Evolutionary conservation across 2,329 filamentous ascomycete genomes (phyloP).

Genomic region (Endocalyx cinctus): DNA sequence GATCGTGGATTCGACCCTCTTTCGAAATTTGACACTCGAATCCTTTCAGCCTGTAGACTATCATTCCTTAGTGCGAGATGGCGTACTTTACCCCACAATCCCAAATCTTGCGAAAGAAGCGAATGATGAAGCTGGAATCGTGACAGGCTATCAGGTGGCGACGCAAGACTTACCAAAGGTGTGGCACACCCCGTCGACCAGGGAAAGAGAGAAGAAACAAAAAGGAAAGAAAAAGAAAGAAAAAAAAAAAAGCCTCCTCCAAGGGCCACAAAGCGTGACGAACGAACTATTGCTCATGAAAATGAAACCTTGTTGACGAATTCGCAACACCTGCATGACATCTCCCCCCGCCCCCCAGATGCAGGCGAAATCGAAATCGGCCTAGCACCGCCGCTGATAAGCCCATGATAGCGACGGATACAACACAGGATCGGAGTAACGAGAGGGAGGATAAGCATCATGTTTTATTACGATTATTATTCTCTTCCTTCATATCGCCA

Average conservation of each 20-base stretch:
- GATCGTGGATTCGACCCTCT: too few species aligned
- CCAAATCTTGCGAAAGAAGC: too few species aligned
- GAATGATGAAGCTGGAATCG: conserved; percentile 11
- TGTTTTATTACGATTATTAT: too few species aligned
- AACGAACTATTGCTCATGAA: conserved; percentile 14
- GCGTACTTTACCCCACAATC: too few species aligned
- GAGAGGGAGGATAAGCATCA: too few species aligned
- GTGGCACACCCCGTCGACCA: conserved; percentile 16
- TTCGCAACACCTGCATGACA: conserved; percentile 17
- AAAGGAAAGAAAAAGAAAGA: not conserved
- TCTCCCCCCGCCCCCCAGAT: conserved; percentile 23
- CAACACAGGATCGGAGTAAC: not conserved
- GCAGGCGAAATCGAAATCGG: conserved; percentile 24
- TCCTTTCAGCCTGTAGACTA: too few species aligned
- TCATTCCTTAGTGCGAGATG: too few species aligned
- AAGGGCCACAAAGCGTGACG: too few species aligned
- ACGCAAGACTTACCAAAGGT: conserved; percentile 10
- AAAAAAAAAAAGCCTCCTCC: too few species aligned
- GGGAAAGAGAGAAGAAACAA: not conserved
- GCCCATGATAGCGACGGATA: not conserved
- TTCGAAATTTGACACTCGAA: too few species aligned
- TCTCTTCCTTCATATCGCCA: too few species aligned
- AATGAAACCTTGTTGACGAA: conserved; percentile 17
- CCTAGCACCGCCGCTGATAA: conserved; percentile 14
- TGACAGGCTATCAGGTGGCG: conserved; percentile 17